These are phyloP conservation scores for Benincasa hispida DNA, from an alignment of 306 rosid species.

Conservation along the genomic window DNA sequence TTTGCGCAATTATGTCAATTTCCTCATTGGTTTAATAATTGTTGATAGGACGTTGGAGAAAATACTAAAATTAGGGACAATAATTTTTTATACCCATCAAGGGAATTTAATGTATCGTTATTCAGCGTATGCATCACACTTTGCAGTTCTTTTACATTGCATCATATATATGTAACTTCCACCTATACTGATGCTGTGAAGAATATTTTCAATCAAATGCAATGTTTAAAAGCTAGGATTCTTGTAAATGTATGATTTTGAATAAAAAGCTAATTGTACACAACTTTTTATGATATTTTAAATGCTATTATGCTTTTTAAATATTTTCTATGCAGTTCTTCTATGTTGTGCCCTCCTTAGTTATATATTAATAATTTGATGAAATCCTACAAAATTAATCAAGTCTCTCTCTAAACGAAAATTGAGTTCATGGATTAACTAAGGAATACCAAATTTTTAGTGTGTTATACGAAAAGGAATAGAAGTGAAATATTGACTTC, in stretches of 20 bases:
- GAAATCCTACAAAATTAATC: background rate
- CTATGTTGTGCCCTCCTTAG: background rate
- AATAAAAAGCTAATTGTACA: background rate
- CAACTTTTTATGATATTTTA: background rate
- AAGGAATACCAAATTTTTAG: background rate
- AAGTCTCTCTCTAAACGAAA: background rate
- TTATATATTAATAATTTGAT: background rate
- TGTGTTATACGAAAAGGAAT: background rate
- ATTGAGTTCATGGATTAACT: background rate
- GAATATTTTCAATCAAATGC: background rate
- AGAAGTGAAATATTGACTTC: background rate
- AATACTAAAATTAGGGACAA: background rate
- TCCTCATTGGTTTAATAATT: background rate
- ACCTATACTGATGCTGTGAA: background rate
- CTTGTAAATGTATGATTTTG: background rate
- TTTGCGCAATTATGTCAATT: background rate
- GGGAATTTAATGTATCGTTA: background rate
- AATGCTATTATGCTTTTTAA: background rate
- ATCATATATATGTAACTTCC: background rate
- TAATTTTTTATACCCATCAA: background rate
- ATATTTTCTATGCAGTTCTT: background rate
- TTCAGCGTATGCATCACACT: background rate
- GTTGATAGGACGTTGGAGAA: background rate
- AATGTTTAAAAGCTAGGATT: background rate
- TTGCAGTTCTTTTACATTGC: background rate